phyloP scores from a whole-genome alignment of 768 basidiomycete genomes.

The Boletus rufocinnamomeus region DNA sequence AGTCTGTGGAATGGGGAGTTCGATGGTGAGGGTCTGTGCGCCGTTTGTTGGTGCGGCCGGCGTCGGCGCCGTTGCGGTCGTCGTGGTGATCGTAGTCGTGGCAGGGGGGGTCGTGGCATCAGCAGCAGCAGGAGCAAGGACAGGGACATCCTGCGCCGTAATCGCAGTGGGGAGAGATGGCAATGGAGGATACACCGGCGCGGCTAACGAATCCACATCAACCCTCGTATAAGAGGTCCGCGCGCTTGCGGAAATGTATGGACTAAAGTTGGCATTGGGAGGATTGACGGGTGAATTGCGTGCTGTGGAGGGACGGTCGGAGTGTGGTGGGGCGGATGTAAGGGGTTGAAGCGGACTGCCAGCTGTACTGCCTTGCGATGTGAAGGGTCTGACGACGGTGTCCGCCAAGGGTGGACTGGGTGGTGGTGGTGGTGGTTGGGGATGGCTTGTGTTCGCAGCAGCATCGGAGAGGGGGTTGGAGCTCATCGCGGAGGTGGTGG shows the following conservation, averaged over 20 bases:
- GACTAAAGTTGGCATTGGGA: constrained; percentile 10
- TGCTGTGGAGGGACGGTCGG: constrained; percentile 27
- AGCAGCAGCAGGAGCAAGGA: neutral
- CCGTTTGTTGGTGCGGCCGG: constrained; percentile 1
- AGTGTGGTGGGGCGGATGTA: neutral
- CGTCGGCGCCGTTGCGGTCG: neutral
- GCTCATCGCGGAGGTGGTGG: neutral
- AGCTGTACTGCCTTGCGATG: constrained; percentile 28
- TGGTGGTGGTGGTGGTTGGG: constrained; percentile 9
- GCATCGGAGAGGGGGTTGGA: neutral
- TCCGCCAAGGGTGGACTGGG: constrained; percentile 30
- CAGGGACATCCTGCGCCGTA: constrained; percentile 1
- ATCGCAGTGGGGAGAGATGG: constrained; percentile 22
- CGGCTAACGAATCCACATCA: constrained; percentile 36
- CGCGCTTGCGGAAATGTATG: constrained; percentile 44
- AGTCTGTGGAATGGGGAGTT: constrained; percentile 49
- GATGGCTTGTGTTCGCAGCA: neutral
- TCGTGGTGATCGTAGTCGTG: constrained; percentile 7
- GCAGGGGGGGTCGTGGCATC: neutral
- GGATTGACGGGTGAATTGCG: constrained; percentile 11
- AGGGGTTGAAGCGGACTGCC: constrained; percentile 10
- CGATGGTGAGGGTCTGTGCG: constrained; percentile 5
- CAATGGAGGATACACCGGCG: constrained; percentile 27
- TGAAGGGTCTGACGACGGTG: constrained; percentile 30
- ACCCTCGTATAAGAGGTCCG: constrained; percentile 58